A percentile compares a stretch with the other conserved stretches of the same genome.
phyloP scores from a whole-genome alignment of 2,329 filamentous ascomycete species.

The Volutella citrinella region DNA sequence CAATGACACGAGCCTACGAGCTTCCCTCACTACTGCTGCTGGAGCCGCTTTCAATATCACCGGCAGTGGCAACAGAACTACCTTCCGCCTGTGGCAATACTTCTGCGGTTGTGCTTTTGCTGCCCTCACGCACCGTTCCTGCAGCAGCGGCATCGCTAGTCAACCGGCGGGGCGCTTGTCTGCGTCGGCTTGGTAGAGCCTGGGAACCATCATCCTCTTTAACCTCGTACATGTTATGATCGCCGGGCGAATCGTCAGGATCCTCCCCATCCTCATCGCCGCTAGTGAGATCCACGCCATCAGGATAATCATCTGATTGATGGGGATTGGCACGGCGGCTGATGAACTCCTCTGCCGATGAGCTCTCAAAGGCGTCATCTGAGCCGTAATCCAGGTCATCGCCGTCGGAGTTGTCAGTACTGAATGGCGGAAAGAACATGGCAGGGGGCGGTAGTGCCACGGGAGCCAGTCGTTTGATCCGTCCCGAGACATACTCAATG shows the following conservation, averaged over 20 bases:
- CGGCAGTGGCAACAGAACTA: conserved; percentile 41
- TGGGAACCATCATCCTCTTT: conserved; percentile 12
- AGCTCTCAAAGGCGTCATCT: conserved; percentile 26
- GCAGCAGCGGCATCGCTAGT: conserved; percentile 33
- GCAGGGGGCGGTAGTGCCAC: conserved; percentile 50
- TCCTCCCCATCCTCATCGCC: conserved; percentile 41
- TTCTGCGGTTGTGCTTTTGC: conserved; percentile 30
- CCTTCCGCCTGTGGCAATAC: conserved; percentile 22
- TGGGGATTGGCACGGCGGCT: conserved; percentile 34
- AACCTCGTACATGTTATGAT: conserved; percentile 29
- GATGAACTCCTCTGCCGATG: conserved; percentile 28
- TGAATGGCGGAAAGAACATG: conserved; percentile 49
- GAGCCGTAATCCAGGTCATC: conserved; percentile 28
- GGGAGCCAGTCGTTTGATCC: conserved; percentile 43
- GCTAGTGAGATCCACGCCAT: conserved; percentile 38
- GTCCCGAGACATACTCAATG: conserved; percentile 45
- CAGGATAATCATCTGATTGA: conserved; percentile 40
- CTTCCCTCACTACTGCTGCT: conserved; percentile 34
- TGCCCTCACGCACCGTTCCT: conserved; percentile 27
- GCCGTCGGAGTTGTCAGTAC: conserved; percentile 35
- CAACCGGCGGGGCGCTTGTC: conserved; percentile 16
- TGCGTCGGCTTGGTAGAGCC: conserved; percentile 15
- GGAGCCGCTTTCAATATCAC: conserved; percentile 37
- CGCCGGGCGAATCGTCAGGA: conserved; percentile 32
- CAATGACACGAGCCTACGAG: too few relatives aligned